phyloP scores from a whole-genome alignment of 129 eudicot genomes.

The Erigeron canadensis region DNA sequence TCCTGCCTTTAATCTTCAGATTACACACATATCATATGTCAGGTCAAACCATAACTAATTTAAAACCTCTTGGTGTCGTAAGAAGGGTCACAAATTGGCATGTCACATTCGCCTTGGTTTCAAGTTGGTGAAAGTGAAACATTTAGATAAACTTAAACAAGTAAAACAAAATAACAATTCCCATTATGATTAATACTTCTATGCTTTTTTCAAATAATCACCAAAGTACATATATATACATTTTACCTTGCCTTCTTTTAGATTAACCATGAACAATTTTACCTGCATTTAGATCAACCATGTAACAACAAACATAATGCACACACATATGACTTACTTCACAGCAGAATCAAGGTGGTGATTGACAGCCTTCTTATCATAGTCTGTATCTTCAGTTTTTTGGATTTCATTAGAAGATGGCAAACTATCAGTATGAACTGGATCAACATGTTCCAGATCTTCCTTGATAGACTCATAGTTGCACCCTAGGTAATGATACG shows the following conservation, averaged over 20 bases:
- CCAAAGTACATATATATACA: neutral
- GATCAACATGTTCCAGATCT: constrained; percentile 15
- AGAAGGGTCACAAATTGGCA: neutral
- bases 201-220: neutral
- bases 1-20: too few species aligned
- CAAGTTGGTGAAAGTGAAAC: neutral
- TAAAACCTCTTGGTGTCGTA: too few species aligned
- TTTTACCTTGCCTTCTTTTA: neutral
- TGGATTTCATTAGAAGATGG: neutral
- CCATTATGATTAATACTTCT: neutral
- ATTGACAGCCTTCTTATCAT: neutral
- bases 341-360: neutral
- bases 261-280: too few species aligned
- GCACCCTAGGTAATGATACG: neutral
- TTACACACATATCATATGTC: neutral
- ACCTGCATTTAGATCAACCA: too few species aligned
- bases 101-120: neutral
- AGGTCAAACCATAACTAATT: neutral
- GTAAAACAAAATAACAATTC: neutral
- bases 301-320: too few species aligned
- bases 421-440: neutral
- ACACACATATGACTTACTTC: constrained; percentile 23
- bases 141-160: too few species aligned
- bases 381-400: constrained; percentile 9
- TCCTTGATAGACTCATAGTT: neutral